phyloP scores from a whole-genome alignment of 108 stramenopile species.

The Schizochytrium sp. region DNA sequence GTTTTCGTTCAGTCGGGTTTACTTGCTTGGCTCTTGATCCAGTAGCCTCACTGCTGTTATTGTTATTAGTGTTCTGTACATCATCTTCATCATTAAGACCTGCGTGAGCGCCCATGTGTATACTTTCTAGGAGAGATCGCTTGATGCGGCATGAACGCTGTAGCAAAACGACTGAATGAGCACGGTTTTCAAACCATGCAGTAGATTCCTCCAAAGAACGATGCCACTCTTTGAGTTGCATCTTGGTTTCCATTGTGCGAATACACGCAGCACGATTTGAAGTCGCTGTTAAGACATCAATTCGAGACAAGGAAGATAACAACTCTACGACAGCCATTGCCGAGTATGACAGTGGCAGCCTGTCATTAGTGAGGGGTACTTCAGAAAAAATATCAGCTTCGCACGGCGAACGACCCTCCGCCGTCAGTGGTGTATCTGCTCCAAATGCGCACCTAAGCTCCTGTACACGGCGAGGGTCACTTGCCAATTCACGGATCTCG shows the following conservation, averaged over 20 bases:
- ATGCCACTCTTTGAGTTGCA: slow-evolving; percentile 28
- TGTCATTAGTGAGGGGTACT: neutral
- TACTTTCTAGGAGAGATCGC: neutral
- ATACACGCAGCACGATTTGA: neutral
- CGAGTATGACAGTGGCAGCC: slow-evolving; percentile 26
- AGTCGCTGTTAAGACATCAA: slow-evolving; percentile 3
- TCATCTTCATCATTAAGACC: too few relatives aligned
- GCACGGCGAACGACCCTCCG: neutral
- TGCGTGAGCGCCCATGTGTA: neutral
- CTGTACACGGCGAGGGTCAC: neutral
- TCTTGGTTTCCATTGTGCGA: slow-evolving; percentile 37
- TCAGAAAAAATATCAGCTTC: neutral
- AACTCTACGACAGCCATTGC: slow-evolving; percentile 10
- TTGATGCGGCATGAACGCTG: neutral
- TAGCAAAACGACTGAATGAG: slow-evolving; percentile 14
- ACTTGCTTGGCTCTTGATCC: too few relatives aligned
- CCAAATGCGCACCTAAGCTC: neutral
- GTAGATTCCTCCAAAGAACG: neutral
- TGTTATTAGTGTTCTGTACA: too few relatives aligned
- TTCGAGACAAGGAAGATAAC: neutral
- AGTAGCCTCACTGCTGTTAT: too few relatives aligned
- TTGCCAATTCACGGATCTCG: neutral
- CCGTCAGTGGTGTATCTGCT: neutral
- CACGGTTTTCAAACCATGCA: slow-evolving; percentile 33
- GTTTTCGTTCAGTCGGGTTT: too few relatives aligned